phyloP scores from a whole-genome alignment of 2,329 filamentous ascomycete genomes.

The Paecilomyces niveus region DNA sequence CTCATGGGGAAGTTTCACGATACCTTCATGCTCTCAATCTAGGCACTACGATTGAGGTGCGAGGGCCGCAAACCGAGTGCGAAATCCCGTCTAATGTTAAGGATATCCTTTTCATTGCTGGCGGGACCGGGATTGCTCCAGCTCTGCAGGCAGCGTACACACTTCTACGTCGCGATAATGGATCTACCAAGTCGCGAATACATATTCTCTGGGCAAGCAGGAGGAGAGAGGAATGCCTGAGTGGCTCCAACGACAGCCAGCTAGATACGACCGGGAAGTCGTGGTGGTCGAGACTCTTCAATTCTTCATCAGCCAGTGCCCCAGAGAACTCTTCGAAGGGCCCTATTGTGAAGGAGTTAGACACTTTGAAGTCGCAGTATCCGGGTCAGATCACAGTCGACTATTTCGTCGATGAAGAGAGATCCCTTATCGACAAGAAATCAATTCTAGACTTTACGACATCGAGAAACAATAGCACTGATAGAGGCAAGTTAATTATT shows the following conservation, averaged over 20 bases:
- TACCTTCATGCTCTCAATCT: constrained; percentile 63
- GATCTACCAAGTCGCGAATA: constrained; percentile 41
- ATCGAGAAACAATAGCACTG: constrained; percentile 15
- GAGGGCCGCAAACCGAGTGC: constrained; percentile 71
- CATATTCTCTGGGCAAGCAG: constrained; percentile 80
- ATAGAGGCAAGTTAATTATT: constrained; percentile 53
- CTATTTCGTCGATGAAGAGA: constrained; percentile 79
- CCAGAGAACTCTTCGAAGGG: constrained; percentile 8
- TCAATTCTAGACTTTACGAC: constrained; percentile 38
- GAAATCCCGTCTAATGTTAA: constrained; percentile 47
- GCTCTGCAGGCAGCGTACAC: constrained; percentile 72
- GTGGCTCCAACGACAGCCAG: constrained; percentile 48
- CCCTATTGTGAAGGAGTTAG: constrained; percentile 55
- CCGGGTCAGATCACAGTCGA: constrained; percentile 55
- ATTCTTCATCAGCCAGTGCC: constrained; percentile 4
- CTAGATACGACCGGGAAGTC: constrained; percentile 9
- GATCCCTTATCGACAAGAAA: constrained; percentile 53
- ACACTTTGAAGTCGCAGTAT: constrained; percentile 53
- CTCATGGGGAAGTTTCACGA: constrained; percentile 74
- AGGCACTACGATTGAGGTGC: constrained; percentile 62
- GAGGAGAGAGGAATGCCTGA: constrained; percentile 56
- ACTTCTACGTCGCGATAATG: constrained; percentile 36
- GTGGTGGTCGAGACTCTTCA: constrained; percentile 25
- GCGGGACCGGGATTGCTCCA: constrained; percentile 86
- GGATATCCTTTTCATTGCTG: constrained; percentile 74